Conservation (phyloP, 2,329 filamentous ascomycete genomes). For the Cylindrodendrum hubeiense region DNA sequence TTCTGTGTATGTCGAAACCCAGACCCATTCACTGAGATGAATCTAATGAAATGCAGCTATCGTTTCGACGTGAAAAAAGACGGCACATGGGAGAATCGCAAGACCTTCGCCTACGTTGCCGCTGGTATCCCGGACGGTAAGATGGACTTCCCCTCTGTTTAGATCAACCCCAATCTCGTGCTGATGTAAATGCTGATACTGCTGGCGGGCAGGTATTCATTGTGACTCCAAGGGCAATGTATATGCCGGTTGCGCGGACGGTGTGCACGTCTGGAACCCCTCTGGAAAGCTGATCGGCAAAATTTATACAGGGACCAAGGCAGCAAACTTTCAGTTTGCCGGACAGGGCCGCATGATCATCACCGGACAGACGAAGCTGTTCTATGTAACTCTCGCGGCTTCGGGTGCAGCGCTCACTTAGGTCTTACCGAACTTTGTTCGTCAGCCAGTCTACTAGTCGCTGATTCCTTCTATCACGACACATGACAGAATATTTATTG, state of each 20-base stretch:
- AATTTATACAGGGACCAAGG: conserved; percentile 62
- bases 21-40: neutral
- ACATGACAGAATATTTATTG: too few relatives aligned
- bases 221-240: conserved; percentile 68
- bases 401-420: conserved; percentile 29
- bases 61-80: conserved; percentile 57
- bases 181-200: neutral
- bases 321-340: conserved; percentile 61
- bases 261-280: conserved; percentile 62
- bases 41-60: neutral
- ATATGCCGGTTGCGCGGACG: conserved; percentile 63
- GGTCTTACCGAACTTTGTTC: too few relatives aligned
- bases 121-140: conserved; percentile 69
- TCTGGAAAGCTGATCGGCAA: conserved; percentile 65
- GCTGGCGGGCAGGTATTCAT: conserved; percentile 59
- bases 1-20: conserved; percentile 49
- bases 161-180: neutral
- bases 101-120: conserved; percentile 68
- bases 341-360: conserved; percentile 52
- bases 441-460: too few relatives aligned
- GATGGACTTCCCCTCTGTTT: conserved; percentile 8
- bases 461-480: too few relatives aligned
- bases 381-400: conserved; percentile 44
- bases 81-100: conserved; percentile 61
- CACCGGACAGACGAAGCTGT: conserved; percentile 50